These are phyloP conservation scores for Leptomonas seymouri DNA, from an alignment of 208 protist genomes.

Conservation along the genomic window DNA sequence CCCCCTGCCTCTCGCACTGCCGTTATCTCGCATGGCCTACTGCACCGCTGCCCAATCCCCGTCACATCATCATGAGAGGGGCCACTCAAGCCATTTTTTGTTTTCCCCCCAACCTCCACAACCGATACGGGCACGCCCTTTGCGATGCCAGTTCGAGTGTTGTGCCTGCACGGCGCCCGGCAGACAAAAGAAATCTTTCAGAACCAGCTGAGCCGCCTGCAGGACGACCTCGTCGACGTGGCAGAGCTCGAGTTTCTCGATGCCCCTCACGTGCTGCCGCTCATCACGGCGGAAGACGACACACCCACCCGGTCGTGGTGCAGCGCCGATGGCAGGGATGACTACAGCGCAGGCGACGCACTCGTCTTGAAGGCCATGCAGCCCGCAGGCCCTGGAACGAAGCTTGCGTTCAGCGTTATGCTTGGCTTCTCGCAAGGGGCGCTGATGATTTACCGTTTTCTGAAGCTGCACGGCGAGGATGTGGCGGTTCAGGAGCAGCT, in stretches of 20 bases:
- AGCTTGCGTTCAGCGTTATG: slow-evolving; percentile 42
- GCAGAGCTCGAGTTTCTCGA: slow-evolving; percentile 68
- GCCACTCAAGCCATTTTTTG: too few species aligned
- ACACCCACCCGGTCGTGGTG: slow-evolving; percentile 71
- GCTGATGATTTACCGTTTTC: slow-evolving; percentile 65
- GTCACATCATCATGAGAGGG: too few species aligned
- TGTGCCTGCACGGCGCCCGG: slow-evolving; percentile 82
- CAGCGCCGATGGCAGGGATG: slow-evolving; percentile 12
- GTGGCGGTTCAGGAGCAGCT: slow-evolving; percentile 18
- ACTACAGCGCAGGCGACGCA: slow-evolving; percentile 59
- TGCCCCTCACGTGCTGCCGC: slow-evolving; percentile 57
- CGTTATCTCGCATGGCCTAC: too few species aligned
- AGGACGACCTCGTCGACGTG: slow-evolving; percentile 35
- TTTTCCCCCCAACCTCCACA: too few species aligned
- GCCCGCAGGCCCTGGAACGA: slow-evolving; percentile 35
- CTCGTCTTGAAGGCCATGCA: slow-evolving; percentile 44
- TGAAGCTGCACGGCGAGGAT: slow-evolving; percentile 44
- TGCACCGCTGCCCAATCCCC: too few species aligned
- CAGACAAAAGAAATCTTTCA: slow-evolving; percentile 87
- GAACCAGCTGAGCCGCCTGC: slow-evolving; percentile 73
- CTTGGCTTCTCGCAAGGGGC: slow-evolving; percentile 89
- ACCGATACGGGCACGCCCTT: too few species aligned
- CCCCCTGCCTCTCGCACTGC: too few species aligned
- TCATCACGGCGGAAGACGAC: slow-evolving; percentile 44
- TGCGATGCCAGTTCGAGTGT: slow-evolving; percentile 41